These are phyloP conservation scores for Cronartium ribicola DNA, from an alignment of 1,284 basidiomycete species.

Conservation along the genomic window DNA sequence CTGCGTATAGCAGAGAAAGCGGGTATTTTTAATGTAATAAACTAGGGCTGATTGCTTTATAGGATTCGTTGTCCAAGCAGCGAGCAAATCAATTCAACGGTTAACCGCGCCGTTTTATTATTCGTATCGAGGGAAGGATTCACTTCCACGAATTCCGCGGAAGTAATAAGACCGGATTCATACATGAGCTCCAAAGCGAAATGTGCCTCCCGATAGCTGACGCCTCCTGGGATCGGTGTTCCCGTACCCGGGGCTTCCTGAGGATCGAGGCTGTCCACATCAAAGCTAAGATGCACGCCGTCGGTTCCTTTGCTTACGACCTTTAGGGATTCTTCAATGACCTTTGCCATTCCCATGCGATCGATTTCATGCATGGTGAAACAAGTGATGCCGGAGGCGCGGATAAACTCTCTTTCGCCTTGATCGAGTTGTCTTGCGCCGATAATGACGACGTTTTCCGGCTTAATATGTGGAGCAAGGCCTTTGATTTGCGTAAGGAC, in stretches of 20 bases:
- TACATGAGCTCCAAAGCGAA: conserved; percentile 92
- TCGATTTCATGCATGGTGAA: conserved; percentile 99
- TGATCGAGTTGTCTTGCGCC: conserved; percentile 89
- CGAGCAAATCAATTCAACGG: no score
- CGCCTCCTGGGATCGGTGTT: conserved; percentile 88
- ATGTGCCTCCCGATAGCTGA: conserved; percentile 95
- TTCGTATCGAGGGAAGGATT: no score
- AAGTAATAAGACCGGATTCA: conserved; percentile 88
- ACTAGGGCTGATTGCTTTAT: no score
- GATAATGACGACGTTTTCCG: conserved; percentile 81
- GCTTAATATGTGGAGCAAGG: conserved; percentile 69
- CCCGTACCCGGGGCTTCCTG: conserved; percentile 92
- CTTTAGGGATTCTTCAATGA: conserved; percentile 35
- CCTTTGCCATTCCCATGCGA: conserved; percentile 77
- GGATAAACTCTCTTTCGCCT: conserved; percentile 82
- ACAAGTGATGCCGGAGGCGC: conserved; percentile 80
- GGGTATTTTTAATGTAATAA: no score
- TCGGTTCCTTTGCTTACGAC: no score
- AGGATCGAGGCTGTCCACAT: conserved; percentile 88
- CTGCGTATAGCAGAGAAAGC: no score
- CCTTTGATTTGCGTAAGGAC: no score
- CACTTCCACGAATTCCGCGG: conserved; percentile 92
- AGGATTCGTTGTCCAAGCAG: no score
- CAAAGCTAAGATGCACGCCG: conserved; percentile 93
- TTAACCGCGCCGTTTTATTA: no score